A percentile compares a stretch with the other conserved stretches of the same genome.
phyloP scores from a whole-genome alignment of 1,139 yeast species.

The Wickerhamiella infanticola region DNA sequence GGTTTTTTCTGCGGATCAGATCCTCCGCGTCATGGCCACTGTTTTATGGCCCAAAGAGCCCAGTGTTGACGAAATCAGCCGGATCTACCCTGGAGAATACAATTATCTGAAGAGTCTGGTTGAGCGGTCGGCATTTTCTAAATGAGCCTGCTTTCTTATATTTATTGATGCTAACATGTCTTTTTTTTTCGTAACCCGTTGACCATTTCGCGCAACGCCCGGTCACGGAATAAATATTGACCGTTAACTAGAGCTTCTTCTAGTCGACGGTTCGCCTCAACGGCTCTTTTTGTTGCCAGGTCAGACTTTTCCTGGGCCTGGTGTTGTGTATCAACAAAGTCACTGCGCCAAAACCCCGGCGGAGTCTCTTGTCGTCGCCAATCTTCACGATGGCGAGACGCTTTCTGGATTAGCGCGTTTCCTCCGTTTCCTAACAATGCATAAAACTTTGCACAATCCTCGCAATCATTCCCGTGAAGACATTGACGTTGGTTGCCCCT shows the following conservation, averaged over 20 bases:
- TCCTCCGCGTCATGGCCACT: background rate
- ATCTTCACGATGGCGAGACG: constrained; percentile 17
- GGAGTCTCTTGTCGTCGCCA: constrained; percentile 19
- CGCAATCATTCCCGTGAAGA: constrained; percentile 19
- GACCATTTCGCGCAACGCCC: constrained; percentile 1
- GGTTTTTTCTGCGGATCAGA: background rate
- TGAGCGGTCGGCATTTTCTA: too few species aligned
- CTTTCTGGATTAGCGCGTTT: background rate
- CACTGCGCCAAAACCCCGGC: constrained; percentile 23
- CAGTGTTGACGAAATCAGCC: too few species aligned
- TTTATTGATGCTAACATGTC: too few species aligned
- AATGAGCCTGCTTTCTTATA: too few species aligned
- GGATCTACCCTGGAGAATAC: too few species aligned
- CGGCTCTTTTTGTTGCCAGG: background rate
- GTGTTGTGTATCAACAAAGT: constrained; percentile 21
- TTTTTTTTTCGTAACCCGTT: too few species aligned
- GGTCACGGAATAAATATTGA: constrained; percentile 3
- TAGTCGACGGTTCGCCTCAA: background rate
- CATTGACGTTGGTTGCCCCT: constrained; percentile 17
- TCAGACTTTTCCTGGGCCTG: constrained; percentile 13
- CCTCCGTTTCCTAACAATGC: background rate
- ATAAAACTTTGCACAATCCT: constrained; percentile 14
- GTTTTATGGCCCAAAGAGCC: background rate
- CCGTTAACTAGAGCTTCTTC: constrained; percentile 4
- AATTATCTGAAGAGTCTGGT: too few species aligned